A percentile compares a stretch with the other conserved stretches of the same genome.
Conservation (phyloP, 495 filamentous ascomycete genomes). For the Amorphotheca resinae region DNA sequence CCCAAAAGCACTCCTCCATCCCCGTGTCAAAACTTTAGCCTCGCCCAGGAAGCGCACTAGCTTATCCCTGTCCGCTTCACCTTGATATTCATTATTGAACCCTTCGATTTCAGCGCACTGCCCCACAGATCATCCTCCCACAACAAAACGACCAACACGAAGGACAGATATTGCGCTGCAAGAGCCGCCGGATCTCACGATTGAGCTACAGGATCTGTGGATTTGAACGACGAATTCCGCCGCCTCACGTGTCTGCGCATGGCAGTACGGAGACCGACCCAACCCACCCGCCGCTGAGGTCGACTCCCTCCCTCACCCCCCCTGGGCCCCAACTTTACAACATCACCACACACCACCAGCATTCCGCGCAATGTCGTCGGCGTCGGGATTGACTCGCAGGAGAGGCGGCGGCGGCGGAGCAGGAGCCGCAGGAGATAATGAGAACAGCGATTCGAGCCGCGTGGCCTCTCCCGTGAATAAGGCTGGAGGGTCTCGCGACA, state of each 20-base stretch:
- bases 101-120: not conserved
- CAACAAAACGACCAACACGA: not conserved
- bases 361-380: constrained; percentile 45
- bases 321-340: constrained; percentile 1
- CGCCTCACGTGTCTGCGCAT: constrained; percentile 6
- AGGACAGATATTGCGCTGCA: not conserved
- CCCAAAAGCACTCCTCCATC: not conserved
- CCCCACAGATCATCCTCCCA: not conserved
- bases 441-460: constrained; percentile 48
- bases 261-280: constrained; percentile 5
- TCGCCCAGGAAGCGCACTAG: not conserved
- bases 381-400: constrained; percentile 66
- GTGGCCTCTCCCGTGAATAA: constrained; percentile 57
- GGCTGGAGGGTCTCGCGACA: constrained; percentile 43
- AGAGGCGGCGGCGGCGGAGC: constrained; percentile 56
- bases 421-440: constrained; percentile 34
- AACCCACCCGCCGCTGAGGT: constrained; percentile 10
- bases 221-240: too few species aligned
- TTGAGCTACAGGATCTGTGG: not conserved
- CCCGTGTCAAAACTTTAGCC: not conserved
- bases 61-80: constrained; percentile 1
- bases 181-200: not conserved
- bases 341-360: constrained; percentile 4
- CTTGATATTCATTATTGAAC: not conserved
- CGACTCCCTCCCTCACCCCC: constrained; percentile 10